Conservation (phyloP, 139 green algal genomes). For the Marvania coccoides region DNA sequence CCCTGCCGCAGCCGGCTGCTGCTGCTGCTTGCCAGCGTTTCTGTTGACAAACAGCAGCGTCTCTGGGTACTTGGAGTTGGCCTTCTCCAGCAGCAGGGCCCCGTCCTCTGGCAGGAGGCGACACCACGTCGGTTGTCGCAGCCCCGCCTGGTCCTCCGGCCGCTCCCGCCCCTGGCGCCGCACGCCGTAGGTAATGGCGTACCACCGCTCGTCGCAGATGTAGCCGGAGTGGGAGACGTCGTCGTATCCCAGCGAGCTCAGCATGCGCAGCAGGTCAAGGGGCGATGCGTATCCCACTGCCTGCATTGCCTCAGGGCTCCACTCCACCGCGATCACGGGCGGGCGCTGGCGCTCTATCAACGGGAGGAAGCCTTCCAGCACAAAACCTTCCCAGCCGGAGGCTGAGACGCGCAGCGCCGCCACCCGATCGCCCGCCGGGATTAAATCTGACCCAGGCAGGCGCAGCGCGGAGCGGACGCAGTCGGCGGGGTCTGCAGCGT, state of each 20-base stretch:
- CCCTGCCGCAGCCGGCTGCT: not conserved
- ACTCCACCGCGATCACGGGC: constrained; percentile 61
- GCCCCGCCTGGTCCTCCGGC: constrained; percentile 9
- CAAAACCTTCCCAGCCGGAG: constrained; percentile 55
- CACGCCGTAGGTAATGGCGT: constrained; percentile 44
- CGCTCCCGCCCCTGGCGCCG: constrained; percentile 18
- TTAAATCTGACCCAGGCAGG: not conserved
- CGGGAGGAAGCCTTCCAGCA: constrained; percentile 51
- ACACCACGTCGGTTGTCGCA: constrained; percentile 74
- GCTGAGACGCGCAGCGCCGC: constrained; percentile 45
- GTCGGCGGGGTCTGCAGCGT: not conserved
- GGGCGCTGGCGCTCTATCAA: constrained; percentile 24
- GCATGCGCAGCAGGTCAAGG: constrained; percentile 35
- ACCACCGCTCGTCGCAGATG: constrained; percentile 73
- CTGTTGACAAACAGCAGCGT: constrained; percentile 52
- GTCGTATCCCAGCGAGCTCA: constrained; percentile 61
- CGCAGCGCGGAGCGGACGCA: constrained; percentile 17
- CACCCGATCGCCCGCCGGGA: constrained; percentile 21
- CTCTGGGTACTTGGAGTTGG: constrained; percentile 27
- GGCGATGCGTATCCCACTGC: constrained; percentile 27
- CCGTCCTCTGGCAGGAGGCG: constrained; percentile 55
- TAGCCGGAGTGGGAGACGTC: constrained; percentile 63
- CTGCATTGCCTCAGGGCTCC: constrained; percentile 40
- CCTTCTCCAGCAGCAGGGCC: constrained; percentile 30
- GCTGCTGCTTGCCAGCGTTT: not conserved